phyloP scores from a whole-genome alignment of 2,329 filamentous ascomycete species.

The Tolypocladium ovalisporum region DNA sequence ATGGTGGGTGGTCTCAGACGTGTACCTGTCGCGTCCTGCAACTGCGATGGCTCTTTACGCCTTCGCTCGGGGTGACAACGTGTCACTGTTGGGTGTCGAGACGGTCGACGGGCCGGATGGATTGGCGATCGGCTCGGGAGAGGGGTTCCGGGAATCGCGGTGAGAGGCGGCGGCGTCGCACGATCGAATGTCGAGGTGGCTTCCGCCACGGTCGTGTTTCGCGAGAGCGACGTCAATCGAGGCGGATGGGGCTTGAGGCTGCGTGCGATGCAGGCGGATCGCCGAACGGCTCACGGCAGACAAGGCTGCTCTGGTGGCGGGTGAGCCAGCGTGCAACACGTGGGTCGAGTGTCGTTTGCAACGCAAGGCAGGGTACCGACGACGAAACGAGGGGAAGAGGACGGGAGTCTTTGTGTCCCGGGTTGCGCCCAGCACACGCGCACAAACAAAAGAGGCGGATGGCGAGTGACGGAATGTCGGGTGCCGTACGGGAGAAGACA shows the following conservation, averaged over 20 bases:
- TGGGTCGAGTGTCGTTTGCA: background rate
- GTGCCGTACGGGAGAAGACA: background rate
- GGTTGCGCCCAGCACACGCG: background rate
- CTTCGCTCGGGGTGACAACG: background rate
- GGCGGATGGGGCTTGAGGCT: background rate
- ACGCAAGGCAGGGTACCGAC: background rate
- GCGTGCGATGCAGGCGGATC: background rate
- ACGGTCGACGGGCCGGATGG: background rate
- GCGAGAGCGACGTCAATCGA: background rate
- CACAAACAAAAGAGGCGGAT: background rate
- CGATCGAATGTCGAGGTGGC: background rate
- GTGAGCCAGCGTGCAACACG: conserved; percentile 1
- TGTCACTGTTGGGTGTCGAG: background rate
- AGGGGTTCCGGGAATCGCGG: background rate
- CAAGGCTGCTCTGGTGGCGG: background rate
- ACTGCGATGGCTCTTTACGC: conserved; percentile 1
- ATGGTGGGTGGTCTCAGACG: conserved; percentile 5
- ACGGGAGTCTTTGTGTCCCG: background rate
- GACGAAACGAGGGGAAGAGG: background rate
- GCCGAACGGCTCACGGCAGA: background rate
- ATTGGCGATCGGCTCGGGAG: background rate
- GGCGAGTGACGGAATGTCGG: background rate
- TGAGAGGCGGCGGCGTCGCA: background rate
- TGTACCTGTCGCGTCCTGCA: conserved; percentile 6
- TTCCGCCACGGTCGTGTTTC: background rate